Evolutionary conservation across 2,329 filamentous ascomycete genomes (phyloP).

Genomic region (Aaosphaeria pasadenensis): DNA sequence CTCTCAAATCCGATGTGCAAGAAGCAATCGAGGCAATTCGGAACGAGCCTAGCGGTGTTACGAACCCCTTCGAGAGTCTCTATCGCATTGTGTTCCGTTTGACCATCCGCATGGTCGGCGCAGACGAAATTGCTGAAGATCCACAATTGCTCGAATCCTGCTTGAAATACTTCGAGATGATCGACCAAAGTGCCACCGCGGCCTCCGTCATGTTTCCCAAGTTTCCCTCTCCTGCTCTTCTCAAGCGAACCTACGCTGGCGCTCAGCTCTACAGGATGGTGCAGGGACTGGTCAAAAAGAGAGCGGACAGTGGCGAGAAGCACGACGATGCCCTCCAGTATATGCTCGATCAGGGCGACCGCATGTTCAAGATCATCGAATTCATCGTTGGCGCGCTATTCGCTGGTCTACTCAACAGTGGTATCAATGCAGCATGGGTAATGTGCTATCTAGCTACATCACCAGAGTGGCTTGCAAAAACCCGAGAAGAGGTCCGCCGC

Average conservation of each 20-base stretch:
- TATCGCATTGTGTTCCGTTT: slow-evolving; percentile 55
- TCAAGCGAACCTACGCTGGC: slow-evolving; percentile 46
- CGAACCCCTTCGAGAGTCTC: slow-evolving; percentile 55
- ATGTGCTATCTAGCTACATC: slow-evolving; percentile 30
- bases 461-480: slow-evolving; percentile 44
- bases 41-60: slow-evolving; percentile 32
- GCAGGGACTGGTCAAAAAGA: slow-evolving; percentile 46
- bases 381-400: slow-evolving; percentile 56
- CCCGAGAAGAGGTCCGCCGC: slow-evolving; percentile 48
- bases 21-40: slow-evolving; percentile 39
- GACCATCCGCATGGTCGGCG: slow-evolving; percentile 56
- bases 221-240: slow-evolving; percentile 45
- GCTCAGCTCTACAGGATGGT: slow-evolving; percentile 50
- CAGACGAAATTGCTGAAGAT: slow-evolving; percentile 53
- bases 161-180: slow-evolving; percentile 45
- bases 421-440: slow-evolving; percentile 55
- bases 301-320: slow-evolving; percentile 41
- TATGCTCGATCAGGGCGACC: slow-evolving; percentile 52
- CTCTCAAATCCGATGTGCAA: slow-evolving; percentile 41
- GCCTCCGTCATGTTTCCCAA: slow-evolving; percentile 53
- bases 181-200: slow-evolving; percentile 46
- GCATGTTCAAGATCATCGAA: slow-evolving; percentile 41
- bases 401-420: slow-evolving; percentile 57
- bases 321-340: slow-evolving; percentile 53
- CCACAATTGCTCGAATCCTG: slow-evolving; percentile 41